Percentiles rank a stretch among this genome's conserved stretches.
phyloP scores from a whole-genome alignment of 345 rosid species.

The Syzygium oleosum region DNA sequence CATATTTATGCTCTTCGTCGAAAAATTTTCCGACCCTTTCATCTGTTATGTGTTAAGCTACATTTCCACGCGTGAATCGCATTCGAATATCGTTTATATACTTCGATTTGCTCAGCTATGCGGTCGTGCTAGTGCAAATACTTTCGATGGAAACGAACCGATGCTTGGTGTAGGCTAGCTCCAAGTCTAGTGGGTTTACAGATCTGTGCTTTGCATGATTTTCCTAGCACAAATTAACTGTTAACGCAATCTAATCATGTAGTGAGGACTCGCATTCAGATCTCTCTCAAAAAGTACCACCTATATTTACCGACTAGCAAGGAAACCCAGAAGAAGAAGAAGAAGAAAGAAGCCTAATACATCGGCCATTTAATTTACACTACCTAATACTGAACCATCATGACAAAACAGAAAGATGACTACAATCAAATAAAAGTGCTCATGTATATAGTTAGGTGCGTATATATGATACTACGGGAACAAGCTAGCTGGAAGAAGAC shows the following conservation, averaged over 20 bases:
- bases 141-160: background rate
- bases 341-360: background rate
- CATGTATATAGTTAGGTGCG: background rate
- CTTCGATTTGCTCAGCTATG: background rate
- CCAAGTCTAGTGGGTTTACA: background rate
- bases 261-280: background rate
- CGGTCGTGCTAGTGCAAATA: background rate
- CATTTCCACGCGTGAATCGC: background rate
- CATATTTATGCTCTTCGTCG: background rate
- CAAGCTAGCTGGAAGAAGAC: background rate
- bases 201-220: background rate
- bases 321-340: background rate
- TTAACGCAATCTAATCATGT: background rate
- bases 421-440: background rate
- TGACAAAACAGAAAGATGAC: background rate
- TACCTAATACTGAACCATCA: background rate
- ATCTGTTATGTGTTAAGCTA: background rate
- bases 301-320: background rate
- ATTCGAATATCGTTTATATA: background rate
- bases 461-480: background rate
- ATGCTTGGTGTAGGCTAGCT: background rate
- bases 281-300: background rate
- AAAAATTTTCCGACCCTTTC: background rate
- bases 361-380: no score
- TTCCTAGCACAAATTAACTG: background rate